Percentiles rank a stretch among this genome's conserved stretches.
Evolutionary conservation across 345 rosid genomes (phyloP).

Genomic region (Erucastrum elatum): DNA sequence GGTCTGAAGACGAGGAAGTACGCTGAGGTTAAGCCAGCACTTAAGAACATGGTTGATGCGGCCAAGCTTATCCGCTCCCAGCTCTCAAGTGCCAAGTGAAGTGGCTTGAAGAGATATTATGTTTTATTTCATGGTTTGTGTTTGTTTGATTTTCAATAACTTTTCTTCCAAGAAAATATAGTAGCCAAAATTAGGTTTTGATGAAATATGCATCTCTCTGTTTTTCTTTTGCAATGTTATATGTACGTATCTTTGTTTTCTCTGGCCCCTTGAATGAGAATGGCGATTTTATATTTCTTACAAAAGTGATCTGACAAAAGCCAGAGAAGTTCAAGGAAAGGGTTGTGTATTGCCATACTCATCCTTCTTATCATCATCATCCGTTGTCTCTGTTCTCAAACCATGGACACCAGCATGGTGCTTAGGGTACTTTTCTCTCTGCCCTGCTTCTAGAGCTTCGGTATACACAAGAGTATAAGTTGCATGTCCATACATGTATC

Average conservation of each 20-base stretch:
- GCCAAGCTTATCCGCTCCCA: slow-evolving; percentile 88
- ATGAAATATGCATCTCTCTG: slow-evolving; percentile 17
- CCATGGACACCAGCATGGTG: slow-evolving; percentile 85
- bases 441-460: slow-evolving; percentile 14
- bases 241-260: slow-evolving; percentile 26
- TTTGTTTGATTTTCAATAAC: slow-evolving; percentile 26
- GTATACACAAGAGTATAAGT: slow-evolving; percentile 27
- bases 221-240: slow-evolving; percentile 17
- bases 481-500: slow-evolving; percentile 28
- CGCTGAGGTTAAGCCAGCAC: slow-evolving; percentile 88
- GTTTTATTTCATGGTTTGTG: slow-evolving; percentile 24
- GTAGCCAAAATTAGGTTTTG: slow-evolving; percentile 34
- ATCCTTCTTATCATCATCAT: slow-evolving; percentile 69
- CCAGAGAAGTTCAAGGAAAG: slow-evolving; percentile 80
- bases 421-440: slow-evolving; percentile 41
- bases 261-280: slow-evolving; percentile 18
- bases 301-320: slow-evolving; percentile 21
- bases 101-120: slow-evolving; percentile 25
- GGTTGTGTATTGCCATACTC: slow-evolving; percentile 84
- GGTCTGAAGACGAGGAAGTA: slow-evolving; percentile 96
- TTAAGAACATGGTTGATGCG: slow-evolving; percentile 84
- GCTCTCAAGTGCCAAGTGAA: slow-evolving; percentile 85
- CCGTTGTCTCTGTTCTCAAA: slow-evolving; percentile 60
- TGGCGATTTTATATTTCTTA: not conserved
- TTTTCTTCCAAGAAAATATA: slow-evolving; percentile 22